Percentiles rank a stretch among this genome's conserved stretches.
Conservation (phyloP, 208 protist species). For the Leishmania arabica region DNA sequence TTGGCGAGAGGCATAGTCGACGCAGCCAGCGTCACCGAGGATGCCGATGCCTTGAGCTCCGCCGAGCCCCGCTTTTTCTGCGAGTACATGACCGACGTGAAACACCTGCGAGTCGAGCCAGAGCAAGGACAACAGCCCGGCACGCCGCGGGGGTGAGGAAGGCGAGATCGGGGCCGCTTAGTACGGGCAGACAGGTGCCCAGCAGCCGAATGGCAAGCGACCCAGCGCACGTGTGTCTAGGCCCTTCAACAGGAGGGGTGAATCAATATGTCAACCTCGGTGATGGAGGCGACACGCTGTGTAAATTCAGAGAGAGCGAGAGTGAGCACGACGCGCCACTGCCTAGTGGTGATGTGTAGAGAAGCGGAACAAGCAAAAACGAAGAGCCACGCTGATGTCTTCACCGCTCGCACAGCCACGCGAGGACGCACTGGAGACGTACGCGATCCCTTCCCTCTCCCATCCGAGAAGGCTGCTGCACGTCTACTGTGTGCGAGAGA, state of each 20-base stretch:
- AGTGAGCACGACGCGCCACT: not conserved
- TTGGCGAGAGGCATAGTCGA: slow-evolving; percentile 35
- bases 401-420: not conserved
- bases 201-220: not conserved
- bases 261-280: not conserved
- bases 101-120: not conserved
- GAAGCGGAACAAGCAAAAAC: not conserved
- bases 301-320: not conserved
- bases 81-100: slow-evolving; percentile 7
- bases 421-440: not conserved
- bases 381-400: not conserved
- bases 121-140: not conserved
- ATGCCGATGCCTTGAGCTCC: not conserved
- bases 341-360: not conserved
- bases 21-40: not conserved
- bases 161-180: not conserved
- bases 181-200: not conserved
- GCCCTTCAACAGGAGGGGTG: not conserved
- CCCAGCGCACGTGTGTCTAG: not conserved
- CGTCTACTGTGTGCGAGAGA: not conserved
- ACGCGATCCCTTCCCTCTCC: not conserved
- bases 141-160: not conserved
- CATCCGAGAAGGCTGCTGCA: not conserved
- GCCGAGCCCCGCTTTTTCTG: slow-evolving; percentile 3
- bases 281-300: not conserved